A percentile compares a stretch with the other conserved stretches of the same genome.
phyloP scores from a whole-genome alignment of 1,284 basidiomycete species.

The Sporisorium exsertum region DNA sequence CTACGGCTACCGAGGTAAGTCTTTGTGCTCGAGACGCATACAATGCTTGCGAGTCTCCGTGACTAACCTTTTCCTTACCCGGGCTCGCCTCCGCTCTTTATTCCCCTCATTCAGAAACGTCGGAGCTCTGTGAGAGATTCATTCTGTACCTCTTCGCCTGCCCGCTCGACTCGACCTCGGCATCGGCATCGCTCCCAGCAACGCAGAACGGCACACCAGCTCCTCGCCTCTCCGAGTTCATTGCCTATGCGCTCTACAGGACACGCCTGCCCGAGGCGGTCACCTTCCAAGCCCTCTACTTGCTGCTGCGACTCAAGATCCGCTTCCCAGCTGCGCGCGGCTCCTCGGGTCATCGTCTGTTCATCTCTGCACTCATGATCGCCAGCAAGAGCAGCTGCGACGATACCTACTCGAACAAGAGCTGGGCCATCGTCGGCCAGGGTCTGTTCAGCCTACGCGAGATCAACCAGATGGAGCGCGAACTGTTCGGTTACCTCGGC shows the following conservation, averaged over 20 bases:
- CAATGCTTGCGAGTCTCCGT: not conserved
- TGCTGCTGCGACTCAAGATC: slow-evolving; percentile 66
- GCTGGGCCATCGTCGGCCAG: slow-evolving; percentile 69
- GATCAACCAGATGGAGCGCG: slow-evolving; percentile 70
- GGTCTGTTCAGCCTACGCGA: slow-evolving; percentile 67
- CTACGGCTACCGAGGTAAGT: slow-evolving; percentile 59
- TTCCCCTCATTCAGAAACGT: slow-evolving; percentile 32
- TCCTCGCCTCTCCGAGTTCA: slow-evolving; percentile 67
- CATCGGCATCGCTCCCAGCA: slow-evolving; percentile 39
- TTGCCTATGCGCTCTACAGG: slow-evolving; percentile 68
- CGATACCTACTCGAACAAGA: slow-evolving; percentile 69
- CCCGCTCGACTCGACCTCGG: slow-evolving; percentile 63
- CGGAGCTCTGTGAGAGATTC: slow-evolving; percentile 63
- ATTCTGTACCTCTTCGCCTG: slow-evolving; percentile 64
- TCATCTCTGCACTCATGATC: slow-evolving; percentile 69
- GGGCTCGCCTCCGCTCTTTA: not conserved
- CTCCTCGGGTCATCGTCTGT: slow-evolving; percentile 69
- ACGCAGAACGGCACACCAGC: slow-evolving; percentile 38
- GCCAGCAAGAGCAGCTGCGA: slow-evolving; percentile 68
- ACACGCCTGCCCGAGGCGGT: slow-evolving; percentile 66
- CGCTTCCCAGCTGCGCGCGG: slow-evolving; percentile 68
- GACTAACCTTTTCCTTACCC: not conserved
- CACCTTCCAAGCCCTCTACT: slow-evolving; percentile 64
- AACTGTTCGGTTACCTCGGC: slow-evolving; percentile 68
- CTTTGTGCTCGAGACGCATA: not conserved